Base-by-base conservation (phyloP, 306 rosid species). In the Glycine latifolia region DNA sequence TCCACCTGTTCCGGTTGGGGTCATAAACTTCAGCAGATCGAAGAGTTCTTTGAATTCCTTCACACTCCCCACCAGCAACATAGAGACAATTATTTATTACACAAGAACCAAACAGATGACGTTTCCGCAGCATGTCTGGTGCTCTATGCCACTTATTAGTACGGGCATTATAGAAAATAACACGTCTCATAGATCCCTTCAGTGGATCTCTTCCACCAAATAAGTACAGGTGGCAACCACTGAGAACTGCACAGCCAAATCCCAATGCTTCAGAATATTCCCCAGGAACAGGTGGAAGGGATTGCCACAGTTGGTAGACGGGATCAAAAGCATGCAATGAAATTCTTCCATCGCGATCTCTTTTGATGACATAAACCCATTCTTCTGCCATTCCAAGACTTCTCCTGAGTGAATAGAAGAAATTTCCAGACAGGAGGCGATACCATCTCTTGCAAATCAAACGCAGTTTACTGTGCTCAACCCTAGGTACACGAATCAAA, bases 351-450 rank as follows among this genome's bases (percentile, higher is more conserved):
- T 96, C 99, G 9, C 99, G 97, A 47, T 96, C 99, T 84, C 99
- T 86, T 91, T 96, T 96, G 85, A 96, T 87, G 75, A 96, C 98
- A 79, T 96, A 94, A 58, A 93, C 98, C 99, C 99, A 96, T 82
- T 96, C 99, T 86, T 96, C 99, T 62, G 97, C 97, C 99, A 96
- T 96, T 73, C 99, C 97, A 70, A 96, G 98, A 81, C 97, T 96
- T 89, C 82, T 93, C 85, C 99, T 87, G 53, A 88, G 98, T 17
- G 99, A 96, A 83, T 96, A 96, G 79, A 90, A 96, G 90, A 89
- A 96, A 87, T 96, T 96, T 71, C 98, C 99, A 75, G 92, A 91
- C 26, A 96, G 85, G 76, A 96, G 99, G 63, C 92, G 92, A 63
- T 88, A 80, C 99, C 99, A 96, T 83, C 94, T 91, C 89, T 94